Percentiles rank a stretch among this genome's conserved stretches.
Conservation (phyloP, 2,329 filamentous ascomycete species). For the Lecanicillium sp. region DNA sequence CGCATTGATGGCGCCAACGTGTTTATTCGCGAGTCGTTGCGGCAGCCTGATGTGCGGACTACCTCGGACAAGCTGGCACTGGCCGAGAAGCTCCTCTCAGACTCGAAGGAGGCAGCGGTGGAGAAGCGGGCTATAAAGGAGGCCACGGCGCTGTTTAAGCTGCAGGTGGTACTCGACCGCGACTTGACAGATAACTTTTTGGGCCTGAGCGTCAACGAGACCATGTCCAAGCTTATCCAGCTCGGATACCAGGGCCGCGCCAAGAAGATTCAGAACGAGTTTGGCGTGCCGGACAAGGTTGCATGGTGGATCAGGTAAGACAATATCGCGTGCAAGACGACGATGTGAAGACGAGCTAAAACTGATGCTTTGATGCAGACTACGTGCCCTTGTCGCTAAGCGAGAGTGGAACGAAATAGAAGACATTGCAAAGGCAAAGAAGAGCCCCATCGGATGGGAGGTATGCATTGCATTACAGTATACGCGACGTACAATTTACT, state of each 20-base stretch:
- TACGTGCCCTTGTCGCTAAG: conserved; percentile 82
- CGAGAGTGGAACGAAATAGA: conserved; percentile 91
- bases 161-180: conserved; percentile 80
- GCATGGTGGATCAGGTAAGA: conserved; percentile 72
- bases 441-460: conserved; percentile 95
- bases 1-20: conserved; percentile 82
- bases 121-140: conserved; percentile 74
- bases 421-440: conserved; percentile 69
- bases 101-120: conserved; percentile 71
- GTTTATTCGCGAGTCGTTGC: conserved; percentile 75
- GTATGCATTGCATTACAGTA: conserved; percentile 36
- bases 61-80: conserved; percentile 82
- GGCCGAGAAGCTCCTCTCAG: conserved; percentile 72
- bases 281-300: conserved; percentile 86
- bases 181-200: conserved; percentile 73
- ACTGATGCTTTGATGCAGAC: conserved; percentile 35
- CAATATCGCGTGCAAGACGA: neutral
- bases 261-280: conserved; percentile 82
- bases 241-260: conserved; percentile 78
- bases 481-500: no score
- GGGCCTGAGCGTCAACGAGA: conserved; percentile 84
- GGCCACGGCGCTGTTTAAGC: conserved; percentile 67
- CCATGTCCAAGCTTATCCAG: conserved; percentile 79
- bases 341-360: neutral
- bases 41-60: conserved; percentile 60